Conservation (phyloP, 345 rosid genomes). For the Moricandia arvensis region DNA sequence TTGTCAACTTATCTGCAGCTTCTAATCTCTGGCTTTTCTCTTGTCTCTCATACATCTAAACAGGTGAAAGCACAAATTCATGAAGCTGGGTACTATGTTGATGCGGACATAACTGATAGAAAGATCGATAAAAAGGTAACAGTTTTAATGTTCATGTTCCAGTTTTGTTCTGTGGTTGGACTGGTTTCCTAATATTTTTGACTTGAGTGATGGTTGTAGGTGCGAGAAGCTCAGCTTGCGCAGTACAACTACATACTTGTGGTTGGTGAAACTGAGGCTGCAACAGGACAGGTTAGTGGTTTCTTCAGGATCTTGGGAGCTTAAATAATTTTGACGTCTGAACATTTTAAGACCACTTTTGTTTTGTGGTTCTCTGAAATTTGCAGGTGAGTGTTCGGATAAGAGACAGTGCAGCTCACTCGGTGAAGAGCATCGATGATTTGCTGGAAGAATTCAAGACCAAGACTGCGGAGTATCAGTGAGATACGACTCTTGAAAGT, state of each 20-base stretch:
- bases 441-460: constrained; percentile 60
- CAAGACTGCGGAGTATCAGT: constrained; percentile 59
- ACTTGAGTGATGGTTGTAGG: constrained; percentile 47
- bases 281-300: constrained; percentile 69
- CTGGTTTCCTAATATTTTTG: constrained; percentile 5
- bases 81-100: constrained; percentile 74
- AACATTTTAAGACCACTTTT: background rate
- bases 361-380: background rate
- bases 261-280: constrained; percentile 85
- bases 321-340: background rate
- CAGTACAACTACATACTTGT: constrained; percentile 92
- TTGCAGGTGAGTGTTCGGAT: constrained; percentile 80
- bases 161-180: constrained; percentile 4
- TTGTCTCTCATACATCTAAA: background rate
- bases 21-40: constrained; percentile 34
- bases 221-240: constrained; percentile 94
- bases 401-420: constrained; percentile 69
- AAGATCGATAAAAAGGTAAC: constrained; percentile 93
- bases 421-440: constrained; percentile 58
- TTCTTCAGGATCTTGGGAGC: background rate
- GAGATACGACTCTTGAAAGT: constrained; percentile 19
- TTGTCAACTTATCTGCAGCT: background rate
- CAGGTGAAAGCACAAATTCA: constrained; percentile 70
- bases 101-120: constrained; percentile 75
- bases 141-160: background rate